These are phyloP conservation scores for Diaporthe aspalathi DNA, from an alignment of 2,329 filamentous ascomycete genomes.

Conservation along the genomic window DNA sequence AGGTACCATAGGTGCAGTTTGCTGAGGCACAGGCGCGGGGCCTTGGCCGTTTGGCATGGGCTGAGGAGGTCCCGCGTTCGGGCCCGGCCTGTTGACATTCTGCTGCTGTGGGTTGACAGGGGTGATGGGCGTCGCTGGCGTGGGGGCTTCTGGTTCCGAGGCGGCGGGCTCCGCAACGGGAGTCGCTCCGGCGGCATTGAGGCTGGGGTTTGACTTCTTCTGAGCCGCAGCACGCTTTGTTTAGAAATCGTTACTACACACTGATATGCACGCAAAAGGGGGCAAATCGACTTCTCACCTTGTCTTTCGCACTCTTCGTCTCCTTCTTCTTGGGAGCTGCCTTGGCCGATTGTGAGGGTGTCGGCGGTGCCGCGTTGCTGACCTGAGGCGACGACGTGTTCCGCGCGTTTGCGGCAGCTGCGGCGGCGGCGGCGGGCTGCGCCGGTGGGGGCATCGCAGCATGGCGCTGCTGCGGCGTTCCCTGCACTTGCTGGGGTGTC, in stretches of 20 bases:
- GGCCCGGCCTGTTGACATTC: conserved; percentile 61
- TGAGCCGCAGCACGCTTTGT: conserved; percentile 60
- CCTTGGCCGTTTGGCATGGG: conserved; percentile 57
- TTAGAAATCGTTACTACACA: conserved; percentile 37
- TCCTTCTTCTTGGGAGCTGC: conserved; percentile 83
- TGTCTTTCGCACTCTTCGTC: conserved; percentile 71
- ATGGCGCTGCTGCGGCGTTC: conserved; percentile 75
- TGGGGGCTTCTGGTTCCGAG: conserved; percentile 66
- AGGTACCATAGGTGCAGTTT: conserved; percentile 57
- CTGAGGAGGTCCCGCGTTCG: conserved; percentile 53
- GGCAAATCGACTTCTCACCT: conserved; percentile 63
- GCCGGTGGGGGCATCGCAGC: conserved; percentile 73
- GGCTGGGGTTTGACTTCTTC: conserved; percentile 72
- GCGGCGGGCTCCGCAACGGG: conserved; percentile 66
- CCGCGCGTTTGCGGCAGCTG: conserved; percentile 60
- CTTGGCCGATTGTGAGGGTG: conserved; percentile 79
- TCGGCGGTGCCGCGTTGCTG: conserved; percentile 76
- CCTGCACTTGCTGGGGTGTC: conserved; percentile 68
- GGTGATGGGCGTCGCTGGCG: conserved; percentile 73
- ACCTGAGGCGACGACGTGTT: conserved; percentile 72
- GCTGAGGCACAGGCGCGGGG: conserved; percentile 56
- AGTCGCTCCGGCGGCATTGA: conserved; percentile 63
- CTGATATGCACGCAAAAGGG: conserved; percentile 33
- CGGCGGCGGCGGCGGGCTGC: conserved; percentile 61
- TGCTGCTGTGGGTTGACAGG: conserved; percentile 60